These are phyloP conservation scores for Irpex sp. DNA, from an alignment of 1,284 basidiomycete species.

Conservation along the genomic window DNA sequence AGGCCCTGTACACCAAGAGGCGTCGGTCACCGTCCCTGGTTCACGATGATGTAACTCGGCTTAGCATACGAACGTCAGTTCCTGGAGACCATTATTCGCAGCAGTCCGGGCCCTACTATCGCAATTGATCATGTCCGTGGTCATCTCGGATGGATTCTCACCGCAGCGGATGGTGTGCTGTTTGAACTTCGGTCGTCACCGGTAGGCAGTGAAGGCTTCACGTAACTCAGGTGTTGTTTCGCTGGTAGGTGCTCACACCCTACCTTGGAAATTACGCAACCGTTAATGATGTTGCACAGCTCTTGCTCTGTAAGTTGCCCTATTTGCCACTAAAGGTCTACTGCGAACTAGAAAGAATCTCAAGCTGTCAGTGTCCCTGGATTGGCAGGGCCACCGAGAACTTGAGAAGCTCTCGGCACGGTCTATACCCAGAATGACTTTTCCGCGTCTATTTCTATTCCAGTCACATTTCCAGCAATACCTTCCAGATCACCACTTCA, in stretches of 20 bases:
- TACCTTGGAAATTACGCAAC: background rate
- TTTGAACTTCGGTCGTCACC: background rate
- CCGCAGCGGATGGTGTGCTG: too few species aligned
- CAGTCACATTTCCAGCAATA: background rate
- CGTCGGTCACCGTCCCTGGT: background rate
- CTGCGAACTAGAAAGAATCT: background rate
- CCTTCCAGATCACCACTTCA: background rate
- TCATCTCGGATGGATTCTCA: too few species aligned
- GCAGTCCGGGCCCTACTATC: too few species aligned
- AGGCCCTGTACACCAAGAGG: background rate
- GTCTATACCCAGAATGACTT: background rate
- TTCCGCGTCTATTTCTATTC: background rate
- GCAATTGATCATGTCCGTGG: too few species aligned
- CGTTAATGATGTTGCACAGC: background rate
- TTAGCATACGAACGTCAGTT: too few species aligned
- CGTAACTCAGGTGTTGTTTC: background rate
- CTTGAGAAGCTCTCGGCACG: background rate
- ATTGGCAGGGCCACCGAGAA: conserved; percentile 8
- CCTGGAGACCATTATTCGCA: too few species aligned
- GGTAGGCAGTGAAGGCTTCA: background rate
- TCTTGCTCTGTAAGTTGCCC: background rate
- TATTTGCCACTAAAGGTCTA: background rate
- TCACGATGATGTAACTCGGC: too few species aligned
- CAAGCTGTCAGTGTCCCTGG: background rate
- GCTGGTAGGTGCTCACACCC: background rate